Evolutionary conservation across 768 basidiomycete species (phyloP).

Genomic region (Leccinum pellstonianum): DNA sequence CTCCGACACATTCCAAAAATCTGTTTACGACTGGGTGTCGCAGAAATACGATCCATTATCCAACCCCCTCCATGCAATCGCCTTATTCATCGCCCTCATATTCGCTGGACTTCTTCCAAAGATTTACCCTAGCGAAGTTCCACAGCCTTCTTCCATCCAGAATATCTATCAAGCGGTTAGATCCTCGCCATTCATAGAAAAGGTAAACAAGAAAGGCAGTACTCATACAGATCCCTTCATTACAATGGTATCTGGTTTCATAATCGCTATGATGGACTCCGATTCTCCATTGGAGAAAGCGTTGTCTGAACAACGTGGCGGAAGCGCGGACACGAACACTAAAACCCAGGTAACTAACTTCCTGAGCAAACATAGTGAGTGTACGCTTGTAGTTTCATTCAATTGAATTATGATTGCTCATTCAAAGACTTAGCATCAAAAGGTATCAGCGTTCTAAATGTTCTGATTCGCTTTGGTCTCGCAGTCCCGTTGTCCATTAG

Average conservation of each 20-base stretch:
- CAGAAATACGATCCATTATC: background rate
- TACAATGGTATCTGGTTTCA: background rate
- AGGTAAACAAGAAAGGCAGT: background rate
- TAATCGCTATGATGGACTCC: background rate
- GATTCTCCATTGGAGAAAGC: background rate
- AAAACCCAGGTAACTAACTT: background rate
- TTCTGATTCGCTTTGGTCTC: too few relatives aligned
- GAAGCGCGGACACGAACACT: background rate
- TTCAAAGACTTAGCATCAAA: too few relatives aligned
- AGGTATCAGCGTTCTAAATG: too few relatives aligned
- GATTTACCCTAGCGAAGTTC: background rate
- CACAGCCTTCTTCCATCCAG: background rate
- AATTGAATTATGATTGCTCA: too few relatives aligned
- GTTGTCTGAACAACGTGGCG: background rate
- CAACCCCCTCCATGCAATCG: background rate
- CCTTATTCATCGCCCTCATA: background rate
- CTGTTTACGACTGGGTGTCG: background rate
- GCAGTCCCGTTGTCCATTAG: too few relatives aligned
- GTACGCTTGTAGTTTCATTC: background rate
- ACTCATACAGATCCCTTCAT: background rate
- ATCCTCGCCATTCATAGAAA: background rate
- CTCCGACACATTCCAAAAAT: background rate
- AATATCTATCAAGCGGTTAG: background rate
- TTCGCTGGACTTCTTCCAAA: slow-evolving; percentile 1
- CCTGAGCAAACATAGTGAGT: background rate